phyloP scores from a whole-genome alignment of 257 asterid species.

The Solanum etuberosum region DNA sequence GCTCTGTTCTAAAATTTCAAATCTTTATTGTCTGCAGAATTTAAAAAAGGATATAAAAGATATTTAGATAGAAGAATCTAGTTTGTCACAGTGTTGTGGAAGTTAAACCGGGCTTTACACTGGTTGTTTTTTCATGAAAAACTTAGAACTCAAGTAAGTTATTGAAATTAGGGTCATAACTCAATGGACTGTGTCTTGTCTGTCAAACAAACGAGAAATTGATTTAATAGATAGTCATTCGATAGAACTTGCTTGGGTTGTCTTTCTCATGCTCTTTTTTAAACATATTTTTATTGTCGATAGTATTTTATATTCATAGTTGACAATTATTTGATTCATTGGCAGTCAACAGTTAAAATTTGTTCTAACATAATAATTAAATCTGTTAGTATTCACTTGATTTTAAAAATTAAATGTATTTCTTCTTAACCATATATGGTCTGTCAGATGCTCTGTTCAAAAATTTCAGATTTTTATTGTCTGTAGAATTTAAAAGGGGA shows the following conservation, averaged over 20 bases:
- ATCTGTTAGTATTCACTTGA: not conserved
- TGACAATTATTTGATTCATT: not conserved
- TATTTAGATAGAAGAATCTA: not conserved
- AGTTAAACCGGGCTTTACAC: not conserved
- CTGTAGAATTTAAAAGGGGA: not conserved
- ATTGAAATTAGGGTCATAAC: not conserved
- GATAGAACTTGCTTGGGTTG: not conserved
- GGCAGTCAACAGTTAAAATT: not conserved
- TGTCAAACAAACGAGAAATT: not conserved
- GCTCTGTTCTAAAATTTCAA: not conserved
- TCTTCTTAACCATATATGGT: not conserved
- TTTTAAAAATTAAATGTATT: not conserved
- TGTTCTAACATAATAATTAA: not conserved
- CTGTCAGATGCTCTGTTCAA: not conserved
- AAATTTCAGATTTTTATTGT: not conserved
- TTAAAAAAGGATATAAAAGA: not conserved
- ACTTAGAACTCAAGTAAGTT: not conserved
- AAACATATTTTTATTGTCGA: not conserved
- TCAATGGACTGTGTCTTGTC: not conserved
- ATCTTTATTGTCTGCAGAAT: not conserved
- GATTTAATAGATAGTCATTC: not conserved
- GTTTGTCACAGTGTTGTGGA: not conserved
- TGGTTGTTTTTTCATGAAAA: not conserved
- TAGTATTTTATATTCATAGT: not conserved
- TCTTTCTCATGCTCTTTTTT: not conserved